Evolutionary conservation across 345 rosid species (phyloP).

Genomic region (Euclidium syriacum): DNA sequence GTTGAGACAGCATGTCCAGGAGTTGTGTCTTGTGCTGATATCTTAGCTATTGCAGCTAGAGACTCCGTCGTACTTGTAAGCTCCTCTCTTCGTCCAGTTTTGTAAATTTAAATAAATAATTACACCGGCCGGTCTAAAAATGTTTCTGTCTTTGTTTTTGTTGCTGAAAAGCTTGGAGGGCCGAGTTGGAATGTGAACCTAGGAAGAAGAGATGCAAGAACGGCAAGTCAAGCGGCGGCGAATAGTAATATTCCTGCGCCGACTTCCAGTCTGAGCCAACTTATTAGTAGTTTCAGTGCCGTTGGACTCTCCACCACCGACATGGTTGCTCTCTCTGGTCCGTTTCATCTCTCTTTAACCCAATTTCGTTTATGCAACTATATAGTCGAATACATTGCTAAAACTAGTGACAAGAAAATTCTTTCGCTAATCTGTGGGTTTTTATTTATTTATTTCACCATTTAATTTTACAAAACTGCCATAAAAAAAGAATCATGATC

Average conservation of each 20-base stretch:
- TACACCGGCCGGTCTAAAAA: neutral
- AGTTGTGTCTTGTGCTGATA: slow-evolving; percentile 83
- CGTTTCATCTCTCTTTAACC: no score
- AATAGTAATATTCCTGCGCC: slow-evolving; percentile 73
- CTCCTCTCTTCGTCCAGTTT: neutral
- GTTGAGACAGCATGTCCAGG: slow-evolving; percentile 78
- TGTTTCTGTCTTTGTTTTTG: neutral
- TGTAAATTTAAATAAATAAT: neutral
- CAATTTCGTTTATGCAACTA: no score
- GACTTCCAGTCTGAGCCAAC: slow-evolving; percentile 48
- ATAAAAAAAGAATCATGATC: neutral
- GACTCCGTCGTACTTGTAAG: slow-evolving; percentile 58
- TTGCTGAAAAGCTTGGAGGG: slow-evolving; percentile 80
- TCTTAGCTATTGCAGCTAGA: slow-evolving; percentile 64
- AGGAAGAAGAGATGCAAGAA: slow-evolving; percentile 81
- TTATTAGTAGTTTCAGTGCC: slow-evolving; percentile 47
- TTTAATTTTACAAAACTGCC: no score
- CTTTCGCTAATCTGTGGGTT: no score
- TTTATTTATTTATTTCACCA: no score
- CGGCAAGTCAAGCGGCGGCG: slow-evolving; percentile 75
- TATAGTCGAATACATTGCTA: no score
- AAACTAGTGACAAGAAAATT: no score
- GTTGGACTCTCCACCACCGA: slow-evolving; percentile 73
- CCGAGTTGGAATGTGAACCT: slow-evolving; percentile 75
- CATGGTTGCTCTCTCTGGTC: slow-evolving; percentile 80